Evolutionary conservation across 108 stramenopile species (phyloP).

Genomic region (Cylindrotheca fusiformis): DNA sequence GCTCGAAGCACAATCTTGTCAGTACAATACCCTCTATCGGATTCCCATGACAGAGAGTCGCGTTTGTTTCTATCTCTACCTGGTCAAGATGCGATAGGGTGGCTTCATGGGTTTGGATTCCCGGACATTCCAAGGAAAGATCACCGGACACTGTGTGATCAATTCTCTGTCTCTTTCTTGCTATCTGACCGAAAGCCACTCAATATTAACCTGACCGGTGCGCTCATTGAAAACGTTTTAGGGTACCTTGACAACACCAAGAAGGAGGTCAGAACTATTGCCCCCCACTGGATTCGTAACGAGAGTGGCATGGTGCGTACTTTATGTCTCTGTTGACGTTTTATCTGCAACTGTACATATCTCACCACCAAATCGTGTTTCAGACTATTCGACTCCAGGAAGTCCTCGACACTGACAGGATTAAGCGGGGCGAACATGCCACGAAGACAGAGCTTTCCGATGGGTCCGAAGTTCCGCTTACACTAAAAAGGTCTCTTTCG

Average conservation of each 20-base stretch:
- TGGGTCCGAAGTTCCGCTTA: conserved; percentile 43
- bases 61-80: conserved; percentile 21
- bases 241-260: conserved; percentile 27
- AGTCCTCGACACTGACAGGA: conserved; percentile 39
- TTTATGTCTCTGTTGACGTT: background rate
- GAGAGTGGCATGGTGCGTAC: conserved; percentile 54
- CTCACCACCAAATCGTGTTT: background rate
- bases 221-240: conserved; percentile 56
- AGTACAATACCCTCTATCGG: conserved; percentile 15
- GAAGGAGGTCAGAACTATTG: conserved; percentile 24
- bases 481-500: conserved; percentile 42
- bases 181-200: conserved; percentile 41
- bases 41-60: conserved; percentile 15
- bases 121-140: conserved; percentile 6
- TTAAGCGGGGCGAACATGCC: conserved; percentile 33
- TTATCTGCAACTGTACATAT: background rate
- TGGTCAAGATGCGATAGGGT: conserved; percentile 18
- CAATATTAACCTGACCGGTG: conserved; percentile 79
- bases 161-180: conserved; percentile 12
- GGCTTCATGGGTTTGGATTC: conserved; percentile 40
- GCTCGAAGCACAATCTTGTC: conserved; percentile 16
- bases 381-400: conserved; percentile 52
- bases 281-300: conserved; percentile 66
- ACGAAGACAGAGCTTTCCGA: conserved; percentile 18
- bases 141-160: conserved; percentile 4